Evolutionary conservation across 139 green algal species (phyloP), one percentile per base, ranked within the genome.

Genomic region (Picochlorum sp.): DNA sequence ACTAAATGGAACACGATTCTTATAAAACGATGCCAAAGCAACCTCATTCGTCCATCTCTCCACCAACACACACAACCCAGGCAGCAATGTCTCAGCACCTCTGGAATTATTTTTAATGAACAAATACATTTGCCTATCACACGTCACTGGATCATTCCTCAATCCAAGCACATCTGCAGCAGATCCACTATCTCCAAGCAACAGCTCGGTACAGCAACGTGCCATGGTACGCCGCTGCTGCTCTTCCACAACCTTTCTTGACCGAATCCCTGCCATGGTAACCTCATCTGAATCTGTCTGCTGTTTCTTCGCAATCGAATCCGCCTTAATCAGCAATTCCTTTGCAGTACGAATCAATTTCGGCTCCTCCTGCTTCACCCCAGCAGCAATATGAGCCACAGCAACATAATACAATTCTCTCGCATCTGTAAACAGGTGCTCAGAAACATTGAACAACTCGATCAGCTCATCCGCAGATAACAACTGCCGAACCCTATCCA

Each of bases 11-110:
- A 44, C 46, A 41, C 47, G 5, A 20, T 21, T 8, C 21, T 9
- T 44, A 32, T 47, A 46, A 63, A 67, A 80, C 28, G 44, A 54
- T 6, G 60, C 32, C 46, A 80, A 24, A 4, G 68, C 72, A 32
- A 82, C 75, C 38, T 80, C 75, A 16, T 24, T 38, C 41, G 80
- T 58, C 67, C 72, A 80, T 16, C 56, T 52, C 67, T 82, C 46
- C 24, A 49, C 72, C 57, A 82, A 57, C 13, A 66, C 66, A 45
- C 68, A 71, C 46, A 82, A 11, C 7, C 75, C 75, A 6, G 75
- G 75, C 51, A 80, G 62, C 62, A 76, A 52, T 41, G 75, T 62
- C 1, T 47, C 57, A 14, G 18, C 28, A 28, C 68, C 72, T 10
- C 51, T 47, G 1, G 58, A 73, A 47, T 77, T 56, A 30, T 34